Percentiles rank a stretch among this genome's conserved stretches.
These are phyloP conservation scores for Discostella stelligeroides DNA, from an alignment of 108 stramenopile species.

Conservation along the genomic window DNA sequence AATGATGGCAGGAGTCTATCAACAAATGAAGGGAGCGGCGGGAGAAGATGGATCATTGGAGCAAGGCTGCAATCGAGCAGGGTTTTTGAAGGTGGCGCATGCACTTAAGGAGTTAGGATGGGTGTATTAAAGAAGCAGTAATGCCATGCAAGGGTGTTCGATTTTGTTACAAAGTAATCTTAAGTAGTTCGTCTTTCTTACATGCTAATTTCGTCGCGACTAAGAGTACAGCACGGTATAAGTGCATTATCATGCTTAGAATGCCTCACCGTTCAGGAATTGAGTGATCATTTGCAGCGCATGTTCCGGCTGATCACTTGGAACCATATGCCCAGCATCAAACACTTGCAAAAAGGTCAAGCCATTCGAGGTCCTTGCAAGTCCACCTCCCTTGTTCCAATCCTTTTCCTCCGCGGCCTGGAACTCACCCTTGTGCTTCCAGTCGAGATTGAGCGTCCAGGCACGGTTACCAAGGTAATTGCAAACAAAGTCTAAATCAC, in stretches of 20 bases:
- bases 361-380: conserved; percentile 69
- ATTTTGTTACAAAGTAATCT: too few relatives aligned
- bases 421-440: conserved; percentile 87
- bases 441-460: conserved; percentile 90
- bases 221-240: too few relatives aligned
- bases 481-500: conserved; percentile 98
- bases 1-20: conserved; percentile 81
- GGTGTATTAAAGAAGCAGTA: conserved; percentile 63
- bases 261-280: conserved; percentile 57
- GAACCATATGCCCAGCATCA: conserved; percentile 94
- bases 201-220: too few relatives aligned
- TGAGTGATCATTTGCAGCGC: conserved; percentile 85
- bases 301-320: conserved; percentile 86
- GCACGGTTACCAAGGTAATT: conserved; percentile 96
- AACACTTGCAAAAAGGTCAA: conserved; percentile 84
- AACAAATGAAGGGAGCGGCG: conserved; percentile 63
- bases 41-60: conserved; percentile 63
- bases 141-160: background rate
- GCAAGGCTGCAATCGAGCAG: conserved; percentile 87
- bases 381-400: conserved; percentile 73
- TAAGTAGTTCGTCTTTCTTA: too few relatives aligned
- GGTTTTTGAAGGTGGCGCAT: conserved; percentile 77
- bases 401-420: conserved; percentile 76
- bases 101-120: conserved; percentile 81
- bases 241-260: conserved; percentile 1